Evolutionary conservation across 2,329 filamentous ascomycete species (phyloP).

Genomic region (Trichoderma endophyticum): DNA sequence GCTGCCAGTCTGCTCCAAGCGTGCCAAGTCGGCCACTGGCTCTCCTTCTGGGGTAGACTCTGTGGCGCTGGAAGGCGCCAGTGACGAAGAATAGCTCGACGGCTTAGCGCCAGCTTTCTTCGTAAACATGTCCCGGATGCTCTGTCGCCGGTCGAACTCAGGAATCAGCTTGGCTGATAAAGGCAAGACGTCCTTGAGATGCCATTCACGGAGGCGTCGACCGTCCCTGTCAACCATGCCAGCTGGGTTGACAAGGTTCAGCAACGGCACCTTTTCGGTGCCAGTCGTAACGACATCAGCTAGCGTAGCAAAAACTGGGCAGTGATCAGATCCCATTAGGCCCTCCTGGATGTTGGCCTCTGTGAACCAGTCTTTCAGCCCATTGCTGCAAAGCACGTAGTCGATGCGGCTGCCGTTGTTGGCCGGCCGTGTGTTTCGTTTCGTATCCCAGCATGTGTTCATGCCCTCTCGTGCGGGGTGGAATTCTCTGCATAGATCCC

Average conservation of each 20-base stretch:
- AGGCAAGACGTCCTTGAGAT: slow-evolving; percentile 62
- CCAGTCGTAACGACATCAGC: slow-evolving; percentile 58
- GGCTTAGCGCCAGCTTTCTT: slow-evolving; percentile 32
- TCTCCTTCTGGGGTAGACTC: background rate
- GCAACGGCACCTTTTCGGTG: slow-evolving; percentile 50
- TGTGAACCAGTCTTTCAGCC: slow-evolving; percentile 76
- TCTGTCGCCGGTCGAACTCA: slow-evolving; percentile 81
- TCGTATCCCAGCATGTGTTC: slow-evolving; percentile 97
- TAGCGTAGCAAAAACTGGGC: slow-evolving; percentile 79
- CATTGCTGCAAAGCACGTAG: slow-evolving; percentile 79
- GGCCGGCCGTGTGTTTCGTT: slow-evolving; percentile 89
- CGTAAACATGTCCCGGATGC: slow-evolving; percentile 87
- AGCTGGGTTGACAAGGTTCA: slow-evolving; percentile 74
- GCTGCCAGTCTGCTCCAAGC: background rate
- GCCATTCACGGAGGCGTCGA: slow-evolving; percentile 63
- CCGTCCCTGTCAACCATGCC: slow-evolving; percentile 67
- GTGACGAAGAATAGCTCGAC: background rate
- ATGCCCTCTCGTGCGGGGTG: slow-evolving; percentile 79
- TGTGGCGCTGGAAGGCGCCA: background rate
- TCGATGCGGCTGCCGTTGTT: slow-evolving; percentile 94
- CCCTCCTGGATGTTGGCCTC: slow-evolving; percentile 89
- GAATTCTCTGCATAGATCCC: slow-evolving; percentile 80
- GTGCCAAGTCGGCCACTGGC: background rate
- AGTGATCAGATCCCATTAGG: slow-evolving; percentile 92
- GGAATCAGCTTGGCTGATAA: slow-evolving; percentile 80